Conservation (phyloP, 495 filamentous ascomycete genomes). For the Oleoguttula mirabilis region DNA sequence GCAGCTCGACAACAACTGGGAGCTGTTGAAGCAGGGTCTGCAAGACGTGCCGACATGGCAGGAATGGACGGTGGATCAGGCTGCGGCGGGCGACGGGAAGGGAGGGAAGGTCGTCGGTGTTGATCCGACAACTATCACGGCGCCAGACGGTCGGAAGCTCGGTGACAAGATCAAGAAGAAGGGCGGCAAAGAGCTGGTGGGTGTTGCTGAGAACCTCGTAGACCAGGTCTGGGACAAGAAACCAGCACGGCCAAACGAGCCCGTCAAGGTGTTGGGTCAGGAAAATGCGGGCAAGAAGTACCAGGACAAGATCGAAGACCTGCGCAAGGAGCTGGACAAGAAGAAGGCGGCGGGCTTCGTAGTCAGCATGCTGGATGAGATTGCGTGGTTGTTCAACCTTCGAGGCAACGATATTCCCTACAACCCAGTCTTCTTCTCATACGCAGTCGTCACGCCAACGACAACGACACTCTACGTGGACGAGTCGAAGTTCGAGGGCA, state of each 20-base stretch:
- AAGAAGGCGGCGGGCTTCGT: slow-evolving; percentile 82
- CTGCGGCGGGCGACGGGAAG: slow-evolving; percentile 38
- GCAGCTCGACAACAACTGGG: slow-evolving; percentile 88
- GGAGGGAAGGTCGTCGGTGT: slow-evolving; percentile 82
- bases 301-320: slow-evolving; percentile 69
- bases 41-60: slow-evolving; percentile 95
- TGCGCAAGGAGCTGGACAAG: slow-evolving; percentile 84
- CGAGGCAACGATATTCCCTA: slow-evolving; percentile 95
- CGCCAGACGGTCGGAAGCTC: slow-evolving; percentile 72
- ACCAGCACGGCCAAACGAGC: slow-evolving; percentile 64
- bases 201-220: slow-evolving; percentile 68
- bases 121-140: slow-evolving; percentile 79
- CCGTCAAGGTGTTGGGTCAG: slow-evolving; percentile 53
- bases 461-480: slow-evolving; percentile 78
- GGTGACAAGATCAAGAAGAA: slow-evolving; percentile 78
- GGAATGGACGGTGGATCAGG: slow-evolving; percentile 56
- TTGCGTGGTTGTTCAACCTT: slow-evolving; percentile 96
- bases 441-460: slow-evolving; percentile 75
- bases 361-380: slow-evolving; percentile 90
- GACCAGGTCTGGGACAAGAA: slow-evolving; percentile 75
- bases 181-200: slow-evolving; percentile 62
- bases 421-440: slow-evolving; percentile 98
- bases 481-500: slow-evolving; percentile 57
- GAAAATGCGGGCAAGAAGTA: slow-evolving; percentile 76
- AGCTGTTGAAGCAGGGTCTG: slow-evolving; percentile 80